These are phyloP conservation scores for Olyra latifolia DNA, from an alignment of 176 grass and related monocot species.

Conservation along the genomic window DNA sequence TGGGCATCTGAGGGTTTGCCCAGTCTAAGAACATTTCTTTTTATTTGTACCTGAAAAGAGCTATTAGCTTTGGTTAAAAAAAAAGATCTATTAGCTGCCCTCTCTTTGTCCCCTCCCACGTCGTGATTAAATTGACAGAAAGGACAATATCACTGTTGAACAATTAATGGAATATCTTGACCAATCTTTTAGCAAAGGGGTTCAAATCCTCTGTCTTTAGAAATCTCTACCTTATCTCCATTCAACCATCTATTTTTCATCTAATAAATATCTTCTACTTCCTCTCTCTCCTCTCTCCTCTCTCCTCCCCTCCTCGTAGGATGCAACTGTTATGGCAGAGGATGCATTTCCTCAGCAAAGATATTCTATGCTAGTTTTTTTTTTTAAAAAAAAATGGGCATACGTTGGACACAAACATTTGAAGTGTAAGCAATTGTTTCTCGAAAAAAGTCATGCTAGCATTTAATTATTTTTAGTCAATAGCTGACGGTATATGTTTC, in stretches of 20 bases:
- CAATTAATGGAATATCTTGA: neutral
- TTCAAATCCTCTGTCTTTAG: too few relatives aligned
- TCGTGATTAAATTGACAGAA: neutral
- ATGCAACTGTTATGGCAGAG: too few relatives aligned
- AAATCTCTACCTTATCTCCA: too few relatives aligned
- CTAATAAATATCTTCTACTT: too few relatives aligned
- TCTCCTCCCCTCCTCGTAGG: too few relatives aligned
- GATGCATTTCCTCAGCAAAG: too few relatives aligned
- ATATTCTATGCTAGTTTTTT: neutral
- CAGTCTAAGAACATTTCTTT: neutral
- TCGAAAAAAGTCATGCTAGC: conserved; percentile 22
- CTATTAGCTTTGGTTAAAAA: too few relatives aligned
- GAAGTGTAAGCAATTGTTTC: too few relatives aligned
- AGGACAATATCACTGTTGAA: neutral
- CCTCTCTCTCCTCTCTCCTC: too few relatives aligned
- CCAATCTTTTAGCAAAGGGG: neutral
- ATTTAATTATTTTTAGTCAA: neutral
- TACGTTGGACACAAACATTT: neutral
- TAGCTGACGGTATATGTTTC: neutral
- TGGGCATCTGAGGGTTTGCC: neutral
- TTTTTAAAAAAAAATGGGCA: neutral
- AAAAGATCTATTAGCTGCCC: neutral
- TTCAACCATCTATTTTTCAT: too few relatives aligned
- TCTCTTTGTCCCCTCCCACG: neutral
- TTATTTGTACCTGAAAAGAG: neutral